Evolutionary conservation across 352 stramenopile genomes (phyloP).

Genomic region (Pythium plurisporium): DNA sequence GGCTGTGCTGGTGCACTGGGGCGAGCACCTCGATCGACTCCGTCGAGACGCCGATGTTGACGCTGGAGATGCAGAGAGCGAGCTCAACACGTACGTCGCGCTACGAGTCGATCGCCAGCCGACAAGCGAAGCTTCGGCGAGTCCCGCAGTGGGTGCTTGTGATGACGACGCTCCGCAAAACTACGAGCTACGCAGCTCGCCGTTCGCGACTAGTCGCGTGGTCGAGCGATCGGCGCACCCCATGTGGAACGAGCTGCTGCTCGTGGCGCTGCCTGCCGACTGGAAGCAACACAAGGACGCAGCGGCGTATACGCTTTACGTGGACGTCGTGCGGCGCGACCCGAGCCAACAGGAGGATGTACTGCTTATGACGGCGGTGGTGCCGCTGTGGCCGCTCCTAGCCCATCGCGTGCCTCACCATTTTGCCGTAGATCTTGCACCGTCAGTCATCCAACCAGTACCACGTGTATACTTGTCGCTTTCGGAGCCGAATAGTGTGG

Average conservation of each 20-base stretch:
- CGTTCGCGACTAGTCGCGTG: slow-evolving; percentile 63
- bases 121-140: not conserved
- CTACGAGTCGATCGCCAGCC: not conserved
- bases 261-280: slow-evolving; percentile 42
- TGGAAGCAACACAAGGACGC: slow-evolving; percentile 24
- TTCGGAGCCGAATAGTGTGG: not conserved
- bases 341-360: slow-evolving; percentile 63
- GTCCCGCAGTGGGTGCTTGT: not conserved
- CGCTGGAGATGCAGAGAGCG: not conserved
- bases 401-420: not conserved
- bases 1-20: slow-evolving; percentile 50
- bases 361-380: slow-evolving; percentile 14
- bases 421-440: slow-evolving; percentile 5
- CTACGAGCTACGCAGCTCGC: slow-evolving; percentile 50
- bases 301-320: slow-evolving; percentile 23
- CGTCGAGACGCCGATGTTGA: not conserved
- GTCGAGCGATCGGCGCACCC: slow-evolving; percentile 31
- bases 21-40: slow-evolving; percentile 32
- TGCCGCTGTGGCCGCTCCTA: slow-evolving; percentile 8
- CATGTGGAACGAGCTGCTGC: slow-evolving; percentile 68
- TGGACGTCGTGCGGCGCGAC: slow-evolving; percentile 64
- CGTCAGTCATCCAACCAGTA: not conserved
- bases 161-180: slow-evolving; percentile 9
- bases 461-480: slow-evolving; percentile 8
- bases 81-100: slow-evolving; percentile 20